Base-by-base conservation (phyloP, 495 filamentous ascomycete species). In the Daldinia loculata region DNA sequence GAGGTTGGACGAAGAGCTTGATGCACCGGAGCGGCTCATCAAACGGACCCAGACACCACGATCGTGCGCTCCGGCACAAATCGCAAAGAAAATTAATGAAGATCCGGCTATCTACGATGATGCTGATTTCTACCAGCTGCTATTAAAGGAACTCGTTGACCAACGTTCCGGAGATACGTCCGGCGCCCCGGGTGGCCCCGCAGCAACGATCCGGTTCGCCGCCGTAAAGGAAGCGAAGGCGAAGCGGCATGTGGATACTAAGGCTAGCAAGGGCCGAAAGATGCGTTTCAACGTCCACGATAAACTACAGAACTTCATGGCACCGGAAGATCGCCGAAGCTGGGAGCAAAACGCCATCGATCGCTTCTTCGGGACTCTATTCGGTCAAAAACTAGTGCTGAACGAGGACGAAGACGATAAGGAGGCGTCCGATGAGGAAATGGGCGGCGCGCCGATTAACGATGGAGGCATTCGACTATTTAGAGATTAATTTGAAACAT, bases 231-330 rank as follows among this genome's bases (percentile, higher is more conserved):
- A 94, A 72, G 91, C 91, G 56, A 95, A 94, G 78, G 88, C 89
- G 19, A 90, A 91, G 80, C 91, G 92, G 70, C 84, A 89, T 36
- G 90, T 98, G 17, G 95, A 99, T 80, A 93, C 93, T 15, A 95
- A 93, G 71, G 96, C 96, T 11, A 97, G 93, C 73, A 98, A 98
- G 81, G 95, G 95, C 5, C 83, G 95, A 57, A 99, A 97, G 81
- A 86, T 99, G 87, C 83, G 91, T 50, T 98, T 92, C 80, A 93
- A 90, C 52, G 93, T 98, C 17, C 95, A 98, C 74, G 94, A 98
- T 82, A 98, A 97, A 80, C 79, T 99, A 68, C 92, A 95, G 83
- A 98, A 98, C 81, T 98, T 98, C 76, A 97, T 98, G 94, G 94
- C 93, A 30, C 91, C 95, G 0, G 92, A 97, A 77, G 92, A 97